Evolutionary conservation across 2,329 filamentous ascomycete species (phyloP).

Genomic region (Penicillium sp.): DNA sequence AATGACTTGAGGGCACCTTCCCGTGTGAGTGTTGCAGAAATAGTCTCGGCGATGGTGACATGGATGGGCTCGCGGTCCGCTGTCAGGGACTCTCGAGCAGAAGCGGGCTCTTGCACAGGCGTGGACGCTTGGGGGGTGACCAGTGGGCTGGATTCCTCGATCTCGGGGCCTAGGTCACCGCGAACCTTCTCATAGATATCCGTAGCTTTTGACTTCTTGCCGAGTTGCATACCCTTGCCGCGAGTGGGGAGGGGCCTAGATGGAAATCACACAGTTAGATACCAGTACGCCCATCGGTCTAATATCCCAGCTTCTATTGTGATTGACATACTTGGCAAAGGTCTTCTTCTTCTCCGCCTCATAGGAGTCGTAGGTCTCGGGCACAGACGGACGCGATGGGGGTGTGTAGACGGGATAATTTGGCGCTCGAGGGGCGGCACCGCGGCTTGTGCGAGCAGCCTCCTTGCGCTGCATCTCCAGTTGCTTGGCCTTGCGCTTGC

Average conservation of each 20-base stretch:
- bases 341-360: slow-evolving; percentile 97
- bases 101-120: slow-evolving; percentile 53
- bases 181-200: slow-evolving; percentile 97
- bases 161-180: slow-evolving; percentile 84
- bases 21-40: slow-evolving; percentile 82
- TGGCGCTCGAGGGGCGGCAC: slow-evolving; percentile 69
- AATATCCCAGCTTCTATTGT: neutral
- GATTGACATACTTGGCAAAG: slow-evolving; percentile 67
- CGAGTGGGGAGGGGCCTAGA: slow-evolving; percentile 63
- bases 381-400: slow-evolving; percentile 69
- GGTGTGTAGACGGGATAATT: slow-evolving; percentile 88
- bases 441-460: slow-evolving; percentile 73
- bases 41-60: slow-evolving; percentile 83
- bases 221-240: slow-evolving; percentile 98
- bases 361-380: slow-evolving; percentile 89
- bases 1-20: slow-evolving; percentile 87
- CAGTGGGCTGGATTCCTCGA: slow-evolving; percentile 71
- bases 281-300: neutral
- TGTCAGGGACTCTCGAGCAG: slow-evolving; percentile 64
- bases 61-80: slow-evolving; percentile 83
- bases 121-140: slow-evolving; percentile 60
- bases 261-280: slow-evolving; percentile 42
- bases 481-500: slow-evolving; percentile 98
- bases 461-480: slow-evolving; percentile 99
- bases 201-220: slow-evolving; percentile 97